phyloP scores from a whole-genome alignment of 129 eudicot genomes.

The Centaurea solstitialis region DNA sequence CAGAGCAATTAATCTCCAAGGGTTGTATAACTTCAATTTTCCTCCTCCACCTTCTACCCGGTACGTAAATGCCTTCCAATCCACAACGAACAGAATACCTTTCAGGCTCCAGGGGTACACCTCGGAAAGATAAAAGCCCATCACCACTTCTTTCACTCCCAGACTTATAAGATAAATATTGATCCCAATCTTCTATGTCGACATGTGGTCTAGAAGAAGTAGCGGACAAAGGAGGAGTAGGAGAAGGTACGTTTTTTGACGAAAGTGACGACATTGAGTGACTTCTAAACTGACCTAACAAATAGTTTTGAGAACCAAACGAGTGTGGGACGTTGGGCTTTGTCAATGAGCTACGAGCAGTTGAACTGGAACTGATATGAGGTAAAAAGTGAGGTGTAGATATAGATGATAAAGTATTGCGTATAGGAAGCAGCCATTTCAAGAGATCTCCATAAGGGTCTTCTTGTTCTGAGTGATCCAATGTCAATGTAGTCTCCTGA shows the following conservation, averaged over 20 bases:
- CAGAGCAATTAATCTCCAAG: slow-evolving; percentile 63
- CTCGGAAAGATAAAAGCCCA: slow-evolving; percentile 80
- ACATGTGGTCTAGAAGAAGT: slow-evolving; percentile 33
- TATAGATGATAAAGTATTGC: slow-evolving; percentile 49
- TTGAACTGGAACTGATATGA: slow-evolving; percentile 48
- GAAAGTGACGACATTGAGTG: slow-evolving; percentile 90
- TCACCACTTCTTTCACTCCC: slow-evolving; percentile 40
- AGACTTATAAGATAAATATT: slow-evolving; percentile 27
- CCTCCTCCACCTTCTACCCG: slow-evolving; percentile 88
- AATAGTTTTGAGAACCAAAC: slow-evolving; percentile 66
- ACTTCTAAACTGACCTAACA: slow-evolving; percentile 79
- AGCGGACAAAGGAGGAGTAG: slow-evolving; percentile 40
- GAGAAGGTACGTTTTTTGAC: slow-evolving; percentile 44
- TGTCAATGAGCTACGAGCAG: slow-evolving; percentile 54
- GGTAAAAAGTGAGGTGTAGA: slow-evolving; percentile 50
- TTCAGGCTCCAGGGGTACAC: slow-evolving; percentile 74
- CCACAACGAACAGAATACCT: slow-evolving; percentile 93
- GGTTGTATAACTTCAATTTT: slow-evolving; percentile 84
- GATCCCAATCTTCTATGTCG: slow-evolving; percentile 61
- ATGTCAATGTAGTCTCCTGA: slow-evolving; percentile 28
- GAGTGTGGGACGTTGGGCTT: slow-evolving; percentile 55
- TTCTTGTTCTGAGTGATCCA: slow-evolving; percentile 36
- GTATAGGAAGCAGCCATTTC: slow-evolving; percentile 85
- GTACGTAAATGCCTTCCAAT: slow-evolving; percentile 82
- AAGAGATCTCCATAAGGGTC: slow-evolving; percentile 82